Base-by-base conservation (phyloP, 805 yeast species). In the Blastobotrys robertii region DNA sequence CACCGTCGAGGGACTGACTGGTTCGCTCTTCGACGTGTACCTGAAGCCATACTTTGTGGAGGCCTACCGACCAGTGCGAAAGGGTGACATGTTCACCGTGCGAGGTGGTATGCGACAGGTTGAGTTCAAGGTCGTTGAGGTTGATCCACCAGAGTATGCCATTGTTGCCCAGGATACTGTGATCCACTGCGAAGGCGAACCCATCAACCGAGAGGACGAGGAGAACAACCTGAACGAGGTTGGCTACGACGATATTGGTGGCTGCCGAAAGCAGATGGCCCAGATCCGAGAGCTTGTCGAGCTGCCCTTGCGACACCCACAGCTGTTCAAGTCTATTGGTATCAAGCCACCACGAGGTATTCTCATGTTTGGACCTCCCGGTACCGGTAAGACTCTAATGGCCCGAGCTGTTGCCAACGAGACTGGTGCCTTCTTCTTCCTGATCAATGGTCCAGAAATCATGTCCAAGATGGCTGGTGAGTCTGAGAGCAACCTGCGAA, bases 381-480 rank as follows among this genome's bases (percentile, higher is more conserved):
- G 98, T 77, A 92, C 98, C 11, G 98, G 98, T 84, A 92, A 92
- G 69, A 92, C 98, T 29, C 73, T 92, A 54, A 87, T 92, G 95
- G 98, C 98, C 1, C 81, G 98, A 64, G 98, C 98, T n/a, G 98
- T 92, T 42, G 98, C 98, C 38, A 92, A 92, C 58, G 98, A 92
- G 68, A 92, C 98, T 16, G 98, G 98, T 60, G 98, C 98, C 1
- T 92, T 92, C 65, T 92, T 92, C 77, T 92, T 92, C 65, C 76
- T 92, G 57, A 92, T 92, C 66, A 92, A 92, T 63, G 98, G 98
- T 66, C 98, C 98, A 8, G 98, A 92, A 68, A 94, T 92, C 60
- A 92, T 92, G 98, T 88, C 97, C 44, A 92, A 92, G 70, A 92
- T 92, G 98, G 98, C 98, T 41, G 98, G 98, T 72, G 98, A 92